Base-by-base conservation (phyloP, 2,329 filamentous ascomycete genomes). In the Fusarium denticulatum region DNA sequence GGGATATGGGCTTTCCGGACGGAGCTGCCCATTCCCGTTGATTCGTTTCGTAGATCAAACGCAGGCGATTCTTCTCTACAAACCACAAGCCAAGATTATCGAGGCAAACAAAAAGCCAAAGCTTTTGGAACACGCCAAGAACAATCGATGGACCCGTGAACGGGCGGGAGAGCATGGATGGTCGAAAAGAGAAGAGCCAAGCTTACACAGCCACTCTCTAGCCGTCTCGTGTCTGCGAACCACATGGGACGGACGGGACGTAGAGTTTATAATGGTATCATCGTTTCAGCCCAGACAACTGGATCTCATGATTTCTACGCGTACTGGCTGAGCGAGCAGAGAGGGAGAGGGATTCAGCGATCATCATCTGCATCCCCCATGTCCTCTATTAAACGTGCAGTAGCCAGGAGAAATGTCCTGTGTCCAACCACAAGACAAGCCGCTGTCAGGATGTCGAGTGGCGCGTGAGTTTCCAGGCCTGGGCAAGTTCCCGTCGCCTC, bases 171-270 rank as follows among this genome's bases (percentile, higher is more conserved):
- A 46, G 26, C 53, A 50, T 46, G 45, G 63, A 64, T 69, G 45
- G 47, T 45, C 13, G 22, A 46, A 59, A 72, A 40, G 47, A 52
- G 49, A 26, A 52, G n/a, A 52, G 64, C 71, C 71, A 73, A 70
- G 64, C 43, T 49, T 73, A 66, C 72, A 73, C 72, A 74, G 72
- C 72, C 72, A 74, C 72, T 63, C 60, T 73, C 68, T 36, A 61
- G 58, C 47, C 55, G 64, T 70, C 72, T 72, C 72, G 68, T 73
- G 64, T 63, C 64, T 72, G 52, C 63, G 66, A 72, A 74, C 64
- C 57, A 62, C 71, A 72, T 47, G 59, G 52, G 46, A 57, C 37
- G 52, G 50, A 52, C 34, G 66, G 47, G 42, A 73, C 52, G 58
- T 24, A 64, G 60, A 61, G 40, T 30, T 46, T 60, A 32, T 32